These are phyloP conservation scores for Carex scoparia DNA, from an alignment of 176 grass and related monocot species.

Conservation along the genomic window DNA sequence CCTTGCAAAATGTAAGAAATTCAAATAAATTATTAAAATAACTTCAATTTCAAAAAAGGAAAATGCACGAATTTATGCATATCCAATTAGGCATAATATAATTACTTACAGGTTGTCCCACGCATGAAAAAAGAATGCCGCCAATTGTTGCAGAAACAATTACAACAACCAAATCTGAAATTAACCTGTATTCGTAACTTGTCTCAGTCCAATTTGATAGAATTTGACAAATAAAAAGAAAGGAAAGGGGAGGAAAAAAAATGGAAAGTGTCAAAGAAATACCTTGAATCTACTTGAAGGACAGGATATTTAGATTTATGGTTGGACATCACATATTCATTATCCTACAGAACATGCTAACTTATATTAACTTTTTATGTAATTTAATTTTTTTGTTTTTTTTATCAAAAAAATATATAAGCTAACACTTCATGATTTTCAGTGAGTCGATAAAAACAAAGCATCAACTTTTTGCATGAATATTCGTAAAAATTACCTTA, in stretches of 20 bases:
- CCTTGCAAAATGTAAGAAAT: conserved; percentile 37
- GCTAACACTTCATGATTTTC: background rate
- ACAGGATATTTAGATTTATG: conserved; percentile 95
- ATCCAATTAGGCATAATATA: conserved; percentile 20
- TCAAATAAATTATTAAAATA: background rate
- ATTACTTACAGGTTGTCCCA: conserved; percentile 79
- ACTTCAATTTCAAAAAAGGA: background rate
- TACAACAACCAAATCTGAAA: conserved; percentile 91
- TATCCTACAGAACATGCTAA: conserved; percentile 46
- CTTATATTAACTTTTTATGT: background rate
- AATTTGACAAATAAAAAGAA: conserved; percentile 24
- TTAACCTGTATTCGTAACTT: conserved; percentile 57
- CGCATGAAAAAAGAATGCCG: conserved; percentile 86
- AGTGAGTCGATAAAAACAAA: background rate
- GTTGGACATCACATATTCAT: conserved; percentile 99
- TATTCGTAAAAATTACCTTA: conserved; percentile 40
- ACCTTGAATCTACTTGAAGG: conserved; percentile 95
- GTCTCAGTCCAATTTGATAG: conserved; percentile 22
- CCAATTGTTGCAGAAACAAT: conserved; percentile 93
- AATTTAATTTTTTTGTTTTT: background rate
- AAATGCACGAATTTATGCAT: background rate
- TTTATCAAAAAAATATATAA: too few species aligned
- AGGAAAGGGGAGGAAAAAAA: background rate
- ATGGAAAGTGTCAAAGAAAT: background rate
- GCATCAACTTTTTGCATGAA: conserved; percentile 3